phyloP scores from a whole-genome alignment of 108 stramenopile species.

The Conticribra guillardii region DNA sequence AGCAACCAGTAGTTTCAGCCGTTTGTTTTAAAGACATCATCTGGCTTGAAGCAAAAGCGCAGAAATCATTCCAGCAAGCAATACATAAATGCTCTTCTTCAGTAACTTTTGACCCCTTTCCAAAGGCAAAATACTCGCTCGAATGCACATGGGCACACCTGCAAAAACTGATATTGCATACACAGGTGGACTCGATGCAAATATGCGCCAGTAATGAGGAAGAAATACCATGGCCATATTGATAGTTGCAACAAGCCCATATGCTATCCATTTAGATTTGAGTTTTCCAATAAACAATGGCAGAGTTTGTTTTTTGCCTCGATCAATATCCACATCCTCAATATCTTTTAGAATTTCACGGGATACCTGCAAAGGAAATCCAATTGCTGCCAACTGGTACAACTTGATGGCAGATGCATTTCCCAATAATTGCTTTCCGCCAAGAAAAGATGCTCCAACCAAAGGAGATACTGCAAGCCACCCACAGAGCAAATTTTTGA shows the following conservation, averaged over 20 bases:
- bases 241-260: constrained; percentile 14
- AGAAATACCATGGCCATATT: constrained; percentile 10
- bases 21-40: constrained; percentile 2
- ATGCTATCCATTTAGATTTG: constrained; percentile 19
- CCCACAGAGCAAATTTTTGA: constrained; percentile 45
- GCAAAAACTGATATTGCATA: constrained; percentile 23
- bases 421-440: neutral
- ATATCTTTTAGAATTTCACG: constrained; percentile 51
- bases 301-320: constrained; percentile 30
- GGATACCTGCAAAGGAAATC: constrained; percentile 31
- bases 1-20: no score
- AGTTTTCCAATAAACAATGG: constrained; percentile 35
- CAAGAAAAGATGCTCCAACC: constrained; percentile 26
- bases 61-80: constrained; percentile 34
- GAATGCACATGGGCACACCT: constrained; percentile 24
- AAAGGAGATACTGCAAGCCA: constrained; percentile 44
- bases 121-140: constrained; percentile 18
- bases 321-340: constrained; percentile 47
- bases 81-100: constrained; percentile 43
- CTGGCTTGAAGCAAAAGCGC: constrained; percentile 26
- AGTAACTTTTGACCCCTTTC: constrained; percentile 20
- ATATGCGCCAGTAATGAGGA: constrained; percentile 22
- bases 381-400: constrained; percentile 22
- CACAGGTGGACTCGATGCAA: constrained; percentile 18
- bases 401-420: constrained; percentile 1